Conservation (phyloP, 306 rosid species). For the Sphenostylis stenocarpa region DNA sequence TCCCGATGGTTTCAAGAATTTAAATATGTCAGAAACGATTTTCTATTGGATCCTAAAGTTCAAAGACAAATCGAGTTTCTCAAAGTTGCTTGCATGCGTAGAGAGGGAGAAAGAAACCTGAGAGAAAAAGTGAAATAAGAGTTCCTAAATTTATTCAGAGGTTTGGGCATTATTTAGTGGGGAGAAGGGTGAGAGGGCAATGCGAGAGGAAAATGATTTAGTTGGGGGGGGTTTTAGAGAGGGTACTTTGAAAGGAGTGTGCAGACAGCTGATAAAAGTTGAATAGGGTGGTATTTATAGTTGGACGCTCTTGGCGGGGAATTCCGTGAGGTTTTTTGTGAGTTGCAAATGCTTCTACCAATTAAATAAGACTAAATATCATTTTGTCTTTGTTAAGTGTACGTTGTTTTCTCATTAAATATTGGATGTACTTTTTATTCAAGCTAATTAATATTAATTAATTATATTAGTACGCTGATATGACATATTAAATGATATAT, state of each 20-base stretch:
- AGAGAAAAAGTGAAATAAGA: not conserved
- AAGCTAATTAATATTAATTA: too few relatives aligned
- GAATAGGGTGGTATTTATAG: slow-evolving; percentile 22
- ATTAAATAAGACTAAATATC: too few relatives aligned
- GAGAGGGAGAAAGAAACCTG: slow-evolving; percentile 11
- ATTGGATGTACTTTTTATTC: too few relatives aligned
- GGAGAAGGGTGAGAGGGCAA: not conserved
- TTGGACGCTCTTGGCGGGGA: slow-evolving; percentile 22
- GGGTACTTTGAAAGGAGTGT: slow-evolving; percentile 18
- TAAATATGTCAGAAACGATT: not conserved
- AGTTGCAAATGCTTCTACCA: not conserved
- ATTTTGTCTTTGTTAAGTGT: too few relatives aligned
- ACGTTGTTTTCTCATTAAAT: too few relatives aligned
- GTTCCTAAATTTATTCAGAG: slow-evolving; percentile 3
- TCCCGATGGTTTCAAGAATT: not conserved
- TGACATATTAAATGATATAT: too few relatives aligned
- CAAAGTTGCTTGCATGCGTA: not conserved
- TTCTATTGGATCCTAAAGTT: not conserved
- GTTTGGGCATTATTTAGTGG: not conserved
- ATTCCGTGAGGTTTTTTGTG: not conserved
- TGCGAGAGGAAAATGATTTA: not conserved
- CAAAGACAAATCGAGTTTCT: not conserved
- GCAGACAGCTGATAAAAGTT: not conserved
- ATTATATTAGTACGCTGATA: too few relatives aligned
- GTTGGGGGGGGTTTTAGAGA: not conserved